Base-by-base conservation (phyloP, 169 alveolate species). In the Babesia ovis region DNA sequence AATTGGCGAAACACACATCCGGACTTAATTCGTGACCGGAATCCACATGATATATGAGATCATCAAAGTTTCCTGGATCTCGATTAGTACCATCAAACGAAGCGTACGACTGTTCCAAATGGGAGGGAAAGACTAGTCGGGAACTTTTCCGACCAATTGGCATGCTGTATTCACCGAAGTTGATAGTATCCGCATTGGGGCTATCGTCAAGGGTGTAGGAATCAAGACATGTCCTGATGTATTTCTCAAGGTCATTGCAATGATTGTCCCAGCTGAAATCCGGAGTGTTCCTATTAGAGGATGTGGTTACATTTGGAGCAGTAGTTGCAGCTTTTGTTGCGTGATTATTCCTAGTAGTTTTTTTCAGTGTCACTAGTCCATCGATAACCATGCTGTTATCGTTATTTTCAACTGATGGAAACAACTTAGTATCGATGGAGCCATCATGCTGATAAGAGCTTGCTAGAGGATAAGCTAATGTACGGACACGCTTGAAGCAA, bases 1-100 rank as follows among this genome's bases (percentile, higher is more conserved):
- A 50, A 58, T 86, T 86, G 32, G 92, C 80, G 68, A 86, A 86
- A 25, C 92, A 79, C 11, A 86, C 92, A 27, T 86, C 92, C 20
- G 92, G 92, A 43, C 84, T 76, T 22, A 59, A 55, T 14, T 57
- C 67, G 70, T 85, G 90, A 29, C 61, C 68, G 35, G 39, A 58
- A n/a, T 45, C 48, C n/a, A 77, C 62, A 68, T 68, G 70, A 31
- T 61, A 51, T 4, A 77, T 39, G 35, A 77, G 72, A 12, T 45
- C 57, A 50, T 77, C 81, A 50, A 77, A 67, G 41, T 77, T 32
- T n/a, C 81, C 86, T 6, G 86, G 68, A n/a, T 68, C 81, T 0
- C 53, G 60, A 39, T 27, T n/a, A 1, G 22, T 54, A 16, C 22
- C 34, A 32, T 64, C 62, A 20, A 5, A 8, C 31, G 61, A 1